These are phyloP conservation scores for Cavenderia fasciculata DNA, from an alignment of 78 protist genomes.

Conservation along the genomic window DNA sequence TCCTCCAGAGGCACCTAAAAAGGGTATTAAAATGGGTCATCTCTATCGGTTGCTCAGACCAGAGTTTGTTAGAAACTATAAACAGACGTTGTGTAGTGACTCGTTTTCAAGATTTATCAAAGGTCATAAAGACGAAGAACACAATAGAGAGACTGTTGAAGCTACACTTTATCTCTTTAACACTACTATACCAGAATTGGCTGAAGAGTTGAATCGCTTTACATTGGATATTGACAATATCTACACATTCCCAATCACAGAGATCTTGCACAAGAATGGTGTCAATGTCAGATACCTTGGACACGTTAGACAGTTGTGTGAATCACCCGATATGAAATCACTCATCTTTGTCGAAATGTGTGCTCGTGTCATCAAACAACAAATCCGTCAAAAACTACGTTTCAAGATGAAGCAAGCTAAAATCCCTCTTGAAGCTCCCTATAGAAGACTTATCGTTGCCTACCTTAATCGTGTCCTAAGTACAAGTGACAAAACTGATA, in stretches of 20 bases:
- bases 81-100: constrained; percentile 64
- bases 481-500: constrained; percentile 33
- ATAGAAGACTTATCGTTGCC: constrained; percentile 72
- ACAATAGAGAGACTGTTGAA: constrained; percentile 66
- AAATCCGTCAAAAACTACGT: constrained; percentile 71
- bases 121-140: constrained; percentile 72
- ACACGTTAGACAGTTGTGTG: constrained; percentile 15
- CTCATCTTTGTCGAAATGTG: constrained; percentile 80
- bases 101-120: constrained; percentile 65
- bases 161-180: constrained; percentile 64
- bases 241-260: constrained; percentile 62
- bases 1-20: constrained; percentile 81
- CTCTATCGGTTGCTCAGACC: constrained; percentile 80
- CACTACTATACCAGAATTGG: constrained; percentile 55
- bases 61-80: constrained; percentile 80
- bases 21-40: constrained; percentile 69
- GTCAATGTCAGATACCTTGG: constrained; percentile 75
- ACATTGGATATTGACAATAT: not conserved
- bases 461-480: constrained; percentile 68
- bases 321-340: constrained; percentile 60
- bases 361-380: constrained; percentile 79
- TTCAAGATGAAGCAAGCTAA: constrained; percentile 67
- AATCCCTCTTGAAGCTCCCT: constrained; percentile 81
- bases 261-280: constrained; percentile 68
- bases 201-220: constrained; percentile 40